Evolutionary conservation across 2,329 filamentous ascomycete species (phyloP), one percentile per base, ranked within the genome.

Genomic region (Nothomitra cinnamomea): DNA sequence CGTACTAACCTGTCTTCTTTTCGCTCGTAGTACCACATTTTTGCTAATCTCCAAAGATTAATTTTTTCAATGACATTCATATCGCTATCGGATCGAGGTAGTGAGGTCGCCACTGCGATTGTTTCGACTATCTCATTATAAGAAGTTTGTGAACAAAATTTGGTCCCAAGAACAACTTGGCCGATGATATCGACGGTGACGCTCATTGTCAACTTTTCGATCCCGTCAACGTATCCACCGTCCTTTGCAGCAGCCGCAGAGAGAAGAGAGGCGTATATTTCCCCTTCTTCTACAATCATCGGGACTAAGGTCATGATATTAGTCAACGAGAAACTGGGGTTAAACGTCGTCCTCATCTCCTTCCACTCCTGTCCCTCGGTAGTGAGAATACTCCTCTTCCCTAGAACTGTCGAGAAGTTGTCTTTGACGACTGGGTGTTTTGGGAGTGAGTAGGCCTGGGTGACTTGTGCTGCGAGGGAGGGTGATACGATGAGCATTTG

Each of bases 131-230:
- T 12, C 28, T 48, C 8, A n/a, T 53, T 25, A 51, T 2, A 53
- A 24, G 41, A 19, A 51, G 25, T 6, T 35, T 13, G 43, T 28
- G 5, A 4, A 21, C 13, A 4, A 5, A 13, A 15, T n/a, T 13
- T 17, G 13, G 12, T 56, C 17, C 47, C 58, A 22, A 67, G 54
- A 1, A 69, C 62, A 1, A 69, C 62, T 53, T 65, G 66, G 5
- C 67, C 68, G 49, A 71, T 71, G 38, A 71, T 63, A 54, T 70
- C 67, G 15, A 71, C 64, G 1, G 68, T 68, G 10, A 70, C 55
- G 24, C 64, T 66, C 5, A 66, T 69, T 2, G 66, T 65, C 15
- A 64, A 63, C 42, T 64, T 61, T 53, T 71, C 68, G 57, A 71
- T 59, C 1, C 66, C 59, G 55, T 72, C 70, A 1, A 70, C 54